Conservation (phyloP, 1,284 basidiomycete species). For the Sporisorium scitamineum region DNA sequence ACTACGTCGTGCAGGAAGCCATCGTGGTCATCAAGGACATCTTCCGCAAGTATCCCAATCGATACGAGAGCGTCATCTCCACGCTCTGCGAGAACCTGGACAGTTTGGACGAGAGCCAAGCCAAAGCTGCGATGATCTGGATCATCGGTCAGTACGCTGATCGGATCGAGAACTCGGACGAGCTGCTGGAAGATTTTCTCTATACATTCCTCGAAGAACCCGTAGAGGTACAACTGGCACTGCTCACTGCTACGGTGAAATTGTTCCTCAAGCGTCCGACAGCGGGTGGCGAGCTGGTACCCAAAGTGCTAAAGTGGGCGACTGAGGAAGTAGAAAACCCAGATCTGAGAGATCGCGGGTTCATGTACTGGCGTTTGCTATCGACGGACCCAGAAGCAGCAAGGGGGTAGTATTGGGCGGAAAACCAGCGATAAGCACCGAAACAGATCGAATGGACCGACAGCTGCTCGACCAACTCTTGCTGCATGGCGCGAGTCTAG, state of each 20-base stretch:
- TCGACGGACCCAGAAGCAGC: conserved; percentile 90
- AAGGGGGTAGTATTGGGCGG: conserved; percentile 89
- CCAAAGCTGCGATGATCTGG: conserved; percentile 97
- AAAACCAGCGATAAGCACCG: conserved; percentile 96
- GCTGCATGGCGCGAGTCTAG: conserved; percentile 62
- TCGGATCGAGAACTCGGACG: conserved; percentile 94
- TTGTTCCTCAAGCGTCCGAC: conserved; percentile 95
- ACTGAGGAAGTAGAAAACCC: conserved; percentile 98
- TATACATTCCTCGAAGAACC: conserved; percentile 93
- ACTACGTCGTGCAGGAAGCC: conserved; percentile 97
- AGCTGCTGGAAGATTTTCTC: conserved; percentile 90
- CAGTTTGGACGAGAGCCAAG: conserved; percentile 91
- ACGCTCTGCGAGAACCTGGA: conserved; percentile 92
- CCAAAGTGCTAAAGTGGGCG: conserved; percentile 94
- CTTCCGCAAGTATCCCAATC: conserved; percentile 95
- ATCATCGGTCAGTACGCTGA: conserved; percentile 97
- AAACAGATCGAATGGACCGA: conserved; percentile 89
- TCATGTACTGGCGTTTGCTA: conserved; percentile 99
- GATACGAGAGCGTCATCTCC: conserved; percentile 94
- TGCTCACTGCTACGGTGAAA: conserved; percentile 95
- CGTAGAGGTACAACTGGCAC: conserved; percentile 93
- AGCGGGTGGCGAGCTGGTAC: conserved; percentile 87
- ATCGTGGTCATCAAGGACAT: conserved; percentile 98
- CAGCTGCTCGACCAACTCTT: conserved; percentile 65
- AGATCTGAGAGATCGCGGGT: conserved; percentile 94